These are phyloP conservation scores for Alternaria novae-zelandiae DNA, from an alignment of 2,329 filamentous ascomycete species.

Conservation along the genomic window DNA sequence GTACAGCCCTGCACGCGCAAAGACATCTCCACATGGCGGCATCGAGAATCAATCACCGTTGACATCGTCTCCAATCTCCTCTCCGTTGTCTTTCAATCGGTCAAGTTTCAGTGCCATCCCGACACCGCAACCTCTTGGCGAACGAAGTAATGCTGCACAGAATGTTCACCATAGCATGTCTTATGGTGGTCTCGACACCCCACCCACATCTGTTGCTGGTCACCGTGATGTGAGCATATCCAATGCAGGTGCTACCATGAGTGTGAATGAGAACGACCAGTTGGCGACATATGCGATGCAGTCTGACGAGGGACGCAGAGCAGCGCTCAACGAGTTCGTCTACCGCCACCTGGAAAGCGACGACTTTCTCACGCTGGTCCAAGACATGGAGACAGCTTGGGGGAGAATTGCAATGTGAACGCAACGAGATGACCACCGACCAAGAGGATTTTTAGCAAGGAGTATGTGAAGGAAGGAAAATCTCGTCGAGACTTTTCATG, in stretches of 20 bases:
- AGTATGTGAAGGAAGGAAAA: slow-evolving; percentile 1
- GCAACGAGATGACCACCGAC: background rate
- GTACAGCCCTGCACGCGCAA: background rate
- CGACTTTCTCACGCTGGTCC: slow-evolving; percentile 58
- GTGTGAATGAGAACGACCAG: slow-evolving; percentile 7
- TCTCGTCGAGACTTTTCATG: background rate
- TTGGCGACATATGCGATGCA: slow-evolving; percentile 48
- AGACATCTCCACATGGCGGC: slow-evolving; percentile 1
- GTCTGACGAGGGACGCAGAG: slow-evolving; percentile 49
- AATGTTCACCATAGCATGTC: slow-evolving; percentile 6
- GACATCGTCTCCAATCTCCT: slow-evolving; percentile 15
- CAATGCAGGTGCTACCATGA: background rate
- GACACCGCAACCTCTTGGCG: slow-evolving; percentile 29
- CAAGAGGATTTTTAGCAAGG: background rate
- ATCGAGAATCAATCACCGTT: slow-evolving; percentile 10
- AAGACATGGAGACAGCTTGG: slow-evolving; percentile 60
- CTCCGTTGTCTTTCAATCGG: slow-evolving; percentile 11
- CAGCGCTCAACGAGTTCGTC: slow-evolving; percentile 58
- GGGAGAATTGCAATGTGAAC: slow-evolving; percentile 32
- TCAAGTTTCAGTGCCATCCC: slow-evolving; percentile 15
- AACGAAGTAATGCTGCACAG: slow-evolving; percentile 10
- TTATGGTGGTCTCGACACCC: slow-evolving; percentile 3
- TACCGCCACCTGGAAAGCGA: slow-evolving; percentile 57
- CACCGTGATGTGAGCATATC: background rate
- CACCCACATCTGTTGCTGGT: slow-evolving; percentile 7